Percentiles rank a stretch among this genome's conserved stretches.
These are phyloP conservation scores for Hypoxylon sp. DNA, from an alignment of 2,329 filamentous ascomycete species.

Conservation along the genomic window DNA sequence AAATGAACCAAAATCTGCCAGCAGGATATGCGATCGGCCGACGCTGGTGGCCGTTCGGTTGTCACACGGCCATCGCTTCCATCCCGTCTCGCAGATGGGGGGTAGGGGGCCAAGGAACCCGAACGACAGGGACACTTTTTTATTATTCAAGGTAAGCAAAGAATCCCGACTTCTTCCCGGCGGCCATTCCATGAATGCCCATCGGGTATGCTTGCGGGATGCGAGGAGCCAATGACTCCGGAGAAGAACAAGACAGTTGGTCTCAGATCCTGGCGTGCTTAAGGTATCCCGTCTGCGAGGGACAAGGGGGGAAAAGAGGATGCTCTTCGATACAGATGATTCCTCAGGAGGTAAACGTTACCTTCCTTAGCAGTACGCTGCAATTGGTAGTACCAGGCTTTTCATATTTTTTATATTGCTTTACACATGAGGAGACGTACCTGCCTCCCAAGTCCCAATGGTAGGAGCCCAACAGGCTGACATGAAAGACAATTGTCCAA, in stretches of 20 bases:
- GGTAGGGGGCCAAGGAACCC: background rate
- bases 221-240: background rate
- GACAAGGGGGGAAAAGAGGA: background rate
- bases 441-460: too few species aligned
- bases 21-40: slow-evolving; percentile 33
- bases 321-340: background rate
- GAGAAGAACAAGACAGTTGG: background rate
- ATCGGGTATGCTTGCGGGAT: background rate
- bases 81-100: slow-evolving; percentile 22
- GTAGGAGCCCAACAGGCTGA: too few species aligned
- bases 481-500: too few species aligned
- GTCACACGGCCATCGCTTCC: slow-evolving; percentile 25
- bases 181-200: background rate
- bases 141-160: background rate
- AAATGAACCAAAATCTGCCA: slow-evolving; percentile 22
- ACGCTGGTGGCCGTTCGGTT: slow-evolving; percentile 23
- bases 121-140: slow-evolving; percentile 20
- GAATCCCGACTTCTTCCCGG: background rate
- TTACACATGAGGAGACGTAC: too few species aligned
- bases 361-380: background rate
- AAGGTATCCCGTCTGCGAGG: background rate
- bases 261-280: background rate
- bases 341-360: background rate
- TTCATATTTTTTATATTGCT: too few species aligned
- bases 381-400: background rate